Base-by-base conservation (phyloP, 2,329 filamentous ascomycete species). In the Diaporthe sp. region DNA sequence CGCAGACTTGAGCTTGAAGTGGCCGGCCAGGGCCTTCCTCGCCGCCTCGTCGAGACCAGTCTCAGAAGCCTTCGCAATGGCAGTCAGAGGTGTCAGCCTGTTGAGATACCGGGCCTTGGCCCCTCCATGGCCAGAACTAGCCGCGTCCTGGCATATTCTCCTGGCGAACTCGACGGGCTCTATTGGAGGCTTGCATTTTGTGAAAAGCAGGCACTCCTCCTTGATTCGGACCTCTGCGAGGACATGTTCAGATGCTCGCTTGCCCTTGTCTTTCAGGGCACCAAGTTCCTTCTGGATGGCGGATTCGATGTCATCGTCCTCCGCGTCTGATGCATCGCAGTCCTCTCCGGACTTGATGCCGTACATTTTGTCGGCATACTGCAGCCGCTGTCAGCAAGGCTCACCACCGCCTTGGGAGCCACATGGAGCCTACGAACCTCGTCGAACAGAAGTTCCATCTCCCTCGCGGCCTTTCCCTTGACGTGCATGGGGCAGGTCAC, bases 401-500 rank as follows among this genome's bases (percentile, higher is more conserved):
- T 20, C 17, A 20, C 51, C 60, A 37, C 72, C 37, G 42, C 68
- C 6, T 37, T 28, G 42, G 37, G 28, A 68, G 49, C 22, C n/a
- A 25, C 7, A 13, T 65, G 7, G 9, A 39, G 31, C 37, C 31
- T 68, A 81, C 86, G 76, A 84, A 94, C 92, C 85, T 93, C 89
- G 58, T 92, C 88, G 80, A 95, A 93, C 31, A 95, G 85, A 75
- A 89, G 84, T 75, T 87, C 88, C 77, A 95, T 87, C 82, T 96
- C 94, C 68, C 88, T 86, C 3, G 93, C 89, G 20, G 94, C 93
- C 83, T 92, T 93, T 57, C 87, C 87, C 83, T 94, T 93, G 85
- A 94, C 93, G 78, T 91, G 90, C 81, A 93, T 90, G 71, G 93
- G 91, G 82, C 93, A 96, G 0, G 94, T 95, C 39, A 93, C 92